phyloP scores from a whole-genome alignment of 2,329 filamentous ascomycete species.

The Trichoderma afroharzianum region DNA sequence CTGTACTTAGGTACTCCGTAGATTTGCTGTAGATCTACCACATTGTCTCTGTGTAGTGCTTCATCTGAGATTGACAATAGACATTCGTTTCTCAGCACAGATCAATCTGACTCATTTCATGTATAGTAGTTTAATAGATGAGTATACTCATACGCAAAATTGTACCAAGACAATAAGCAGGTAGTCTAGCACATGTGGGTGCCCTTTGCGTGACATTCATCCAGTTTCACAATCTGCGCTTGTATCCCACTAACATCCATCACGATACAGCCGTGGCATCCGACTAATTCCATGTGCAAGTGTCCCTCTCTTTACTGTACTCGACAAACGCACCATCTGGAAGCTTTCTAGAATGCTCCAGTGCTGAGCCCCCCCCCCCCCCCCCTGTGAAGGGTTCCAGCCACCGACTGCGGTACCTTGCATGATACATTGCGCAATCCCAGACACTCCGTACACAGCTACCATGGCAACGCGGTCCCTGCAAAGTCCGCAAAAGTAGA shows the following conservation, averaged over 20 bases:
- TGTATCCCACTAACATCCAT: background rate
- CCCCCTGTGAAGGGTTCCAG: background rate
- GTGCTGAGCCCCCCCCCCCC: background rate
- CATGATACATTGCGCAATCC: background rate
- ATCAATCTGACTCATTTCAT: background rate
- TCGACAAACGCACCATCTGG: background rate
- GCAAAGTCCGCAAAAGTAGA: no score
- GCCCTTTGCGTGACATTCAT: background rate
- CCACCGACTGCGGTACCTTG: constrained; percentile 9
- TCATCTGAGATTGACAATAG: background rate
- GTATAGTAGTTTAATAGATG: background rate
- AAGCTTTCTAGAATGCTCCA: constrained; percentile 3
- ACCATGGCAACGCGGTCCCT: constrained; percentile 1
- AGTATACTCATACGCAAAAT: background rate
- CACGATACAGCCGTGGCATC: background rate
- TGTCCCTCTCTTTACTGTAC: background rate
- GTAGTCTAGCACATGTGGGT: background rate
- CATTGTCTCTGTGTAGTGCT: background rate
- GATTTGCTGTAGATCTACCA: background rate
- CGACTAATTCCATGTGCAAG: background rate
- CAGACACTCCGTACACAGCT: background rate
- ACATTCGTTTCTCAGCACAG: background rate
- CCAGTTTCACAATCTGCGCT: background rate
- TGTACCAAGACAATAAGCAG: background rate
- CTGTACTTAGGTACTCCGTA: background rate